Base-by-base conservation (phyloP, 768 basidiomycete species). In the Cytidiella melzeri region DNA sequence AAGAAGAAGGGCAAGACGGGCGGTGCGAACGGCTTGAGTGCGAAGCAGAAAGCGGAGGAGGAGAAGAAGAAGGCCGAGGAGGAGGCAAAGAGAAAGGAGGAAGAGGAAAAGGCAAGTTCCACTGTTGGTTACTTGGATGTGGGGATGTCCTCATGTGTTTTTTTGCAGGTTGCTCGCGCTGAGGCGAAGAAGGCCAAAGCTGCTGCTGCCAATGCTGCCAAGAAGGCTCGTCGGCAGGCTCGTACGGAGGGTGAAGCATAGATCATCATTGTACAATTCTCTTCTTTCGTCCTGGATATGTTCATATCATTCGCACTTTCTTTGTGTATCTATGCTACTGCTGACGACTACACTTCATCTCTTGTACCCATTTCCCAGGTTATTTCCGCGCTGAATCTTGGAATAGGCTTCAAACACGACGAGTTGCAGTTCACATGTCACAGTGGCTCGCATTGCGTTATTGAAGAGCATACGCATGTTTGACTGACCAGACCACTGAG, bases 171-270 rank as follows among this genome's bases (percentile, higher is more conserved):
- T 41, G 81, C 79, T 3, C 78, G 78, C 41, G 86, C 80, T 13
- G 86, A 88, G 47, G 84, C 86, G 1, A 91, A 92, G 67, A 91
- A 90, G 69, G 80, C 81, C 3, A 92, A 91, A 61, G 80, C 84
- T 1, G 87, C 87, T 2, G 87, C 87, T 39, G 90, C 91, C 3
- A 93, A 84, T 61, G 91, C 90, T 36, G 90, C 90, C 10, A 94
- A 94, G 73, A 94, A 94, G 71, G 89, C 89, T 25, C 72, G 87
- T 54, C 74, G 87, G 54, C 76, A 76, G 40, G 77, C 75, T 51
- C 75, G 84, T 41, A 23, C 41, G 21, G 50, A 46, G 9, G 51
- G 27, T 23, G 50, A 28, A 13, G 47, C 38, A 12, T 20, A 15
- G 24, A 7, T 13, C 15, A 10, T 27, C 26, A 43, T 41, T n/a